These are phyloP conservation scores for Acorus gramineus DNA, from an alignment of 106 monocot genomes.

Conservation along the genomic window DNA sequence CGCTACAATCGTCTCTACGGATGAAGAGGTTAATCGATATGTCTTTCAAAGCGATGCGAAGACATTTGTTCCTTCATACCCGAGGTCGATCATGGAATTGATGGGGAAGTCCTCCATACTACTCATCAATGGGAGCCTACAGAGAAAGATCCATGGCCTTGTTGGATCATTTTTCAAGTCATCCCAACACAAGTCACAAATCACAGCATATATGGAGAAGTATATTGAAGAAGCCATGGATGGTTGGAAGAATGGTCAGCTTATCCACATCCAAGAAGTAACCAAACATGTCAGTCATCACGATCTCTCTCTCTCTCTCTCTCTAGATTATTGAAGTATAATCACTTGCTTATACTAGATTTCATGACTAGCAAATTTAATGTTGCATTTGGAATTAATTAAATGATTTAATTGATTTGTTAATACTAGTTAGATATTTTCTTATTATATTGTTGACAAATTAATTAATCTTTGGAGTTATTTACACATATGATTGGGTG, in stretches of 20 bases:
- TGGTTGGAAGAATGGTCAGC: constrained; percentile 40
- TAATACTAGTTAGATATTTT: too few species aligned
- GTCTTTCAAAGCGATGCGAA: constrained; percentile 69
- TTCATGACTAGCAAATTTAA: too few species aligned
- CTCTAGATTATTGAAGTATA: too few species aligned
- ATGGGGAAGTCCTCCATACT: constrained; percentile 88
- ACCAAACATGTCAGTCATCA: constrained; percentile 51
- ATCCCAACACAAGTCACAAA: constrained; percentile 40
- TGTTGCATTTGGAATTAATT: too few species aligned
- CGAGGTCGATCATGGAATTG: constrained; percentile 69
- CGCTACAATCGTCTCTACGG: constrained; percentile 74
- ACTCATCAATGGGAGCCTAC: constrained; percentile 59
- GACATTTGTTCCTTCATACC: constrained; percentile 80
- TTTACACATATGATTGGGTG: too few species aligned
- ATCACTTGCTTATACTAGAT: too few species aligned
- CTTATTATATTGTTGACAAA: too few species aligned
- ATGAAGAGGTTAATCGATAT: constrained; percentile 66
- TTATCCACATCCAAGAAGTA: constrained; percentile 59
- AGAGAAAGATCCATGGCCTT: constrained; percentile 74
- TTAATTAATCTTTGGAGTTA: too few species aligned
- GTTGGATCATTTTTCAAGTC: constrained; percentile 86
- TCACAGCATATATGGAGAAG: constrained; percentile 50
- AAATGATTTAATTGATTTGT: too few species aligned
- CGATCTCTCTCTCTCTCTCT: not conserved
- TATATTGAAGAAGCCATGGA: constrained; percentile 34